Evolutionary conservation across 2,329 filamentous ascomycete species (phyloP).

Genomic region (Colletotrichum cereale): DNA sequence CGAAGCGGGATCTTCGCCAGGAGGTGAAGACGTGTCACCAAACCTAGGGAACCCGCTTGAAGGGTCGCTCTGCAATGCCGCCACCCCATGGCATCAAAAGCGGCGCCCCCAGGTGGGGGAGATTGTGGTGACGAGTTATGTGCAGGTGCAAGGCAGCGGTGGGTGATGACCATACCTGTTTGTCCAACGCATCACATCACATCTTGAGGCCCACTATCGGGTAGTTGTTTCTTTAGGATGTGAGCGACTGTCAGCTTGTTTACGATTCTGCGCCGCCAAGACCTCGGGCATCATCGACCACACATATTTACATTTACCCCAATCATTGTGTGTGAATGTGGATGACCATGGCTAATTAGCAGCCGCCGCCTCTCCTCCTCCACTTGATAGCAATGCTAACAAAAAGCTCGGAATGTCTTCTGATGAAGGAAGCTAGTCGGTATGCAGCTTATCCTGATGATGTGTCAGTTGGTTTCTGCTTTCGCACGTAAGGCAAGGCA

Average conservation of each 20-base stretch:
- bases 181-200: not conserved
- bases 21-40: not conserved
- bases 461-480: not conserved
- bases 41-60: not conserved
- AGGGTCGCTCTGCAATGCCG: not conserved
- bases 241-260: not conserved
- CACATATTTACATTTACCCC: not conserved
- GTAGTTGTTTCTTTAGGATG: not conserved
- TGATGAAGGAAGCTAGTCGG: not conserved
- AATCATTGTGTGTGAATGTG: not conserved
- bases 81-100: not conserved
- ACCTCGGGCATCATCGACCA: not conserved
- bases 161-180: not conserved
- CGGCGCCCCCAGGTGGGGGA: not conserved
- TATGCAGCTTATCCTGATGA: not conserved
- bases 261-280: not conserved
- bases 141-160: not conserved
- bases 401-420: too few relatives aligned
- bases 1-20: not conserved
- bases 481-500: slow-evolving; percentile 2
- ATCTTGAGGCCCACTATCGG: not conserved
- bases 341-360: not conserved
- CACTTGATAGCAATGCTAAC: not conserved
- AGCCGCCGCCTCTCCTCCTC: not conserved
- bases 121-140: not conserved